Evolutionary conservation across 345 rosid species (phyloP).

Genomic region (Raphanus sativus): DNA sequence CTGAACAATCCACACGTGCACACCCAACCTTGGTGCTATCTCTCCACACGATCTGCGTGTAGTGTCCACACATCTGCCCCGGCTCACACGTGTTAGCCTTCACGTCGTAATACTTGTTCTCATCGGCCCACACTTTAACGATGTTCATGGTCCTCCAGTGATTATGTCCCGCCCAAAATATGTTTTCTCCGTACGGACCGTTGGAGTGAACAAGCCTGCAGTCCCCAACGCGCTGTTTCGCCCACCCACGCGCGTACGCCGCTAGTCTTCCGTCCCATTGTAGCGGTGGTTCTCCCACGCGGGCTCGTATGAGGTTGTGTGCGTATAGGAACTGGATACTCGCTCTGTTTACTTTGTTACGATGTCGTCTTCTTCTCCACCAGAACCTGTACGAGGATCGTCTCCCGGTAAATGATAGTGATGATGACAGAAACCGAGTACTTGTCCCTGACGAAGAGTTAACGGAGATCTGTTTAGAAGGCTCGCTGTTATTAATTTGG

Average conservation of each 20-base stretch:
- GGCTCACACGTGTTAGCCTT: slow-evolving; percentile 36
- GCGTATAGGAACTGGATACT: slow-evolving; percentile 36
- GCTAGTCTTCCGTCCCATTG: slow-evolving; percentile 47
- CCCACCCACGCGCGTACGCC: slow-evolving; percentile 45
- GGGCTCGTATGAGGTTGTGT: slow-evolving; percentile 44
- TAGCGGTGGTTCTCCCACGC: slow-evolving; percentile 31
- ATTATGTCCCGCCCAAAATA: slow-evolving; percentile 43
- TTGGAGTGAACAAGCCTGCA: slow-evolving; percentile 47
- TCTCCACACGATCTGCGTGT: slow-evolving; percentile 62
- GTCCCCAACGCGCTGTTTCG: slow-evolving; percentile 33
- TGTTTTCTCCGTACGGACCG: slow-evolving; percentile 56
- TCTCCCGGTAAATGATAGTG: background rate
- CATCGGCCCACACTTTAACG: slow-evolving; percentile 49
- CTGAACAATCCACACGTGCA: slow-evolving; percentile 33
- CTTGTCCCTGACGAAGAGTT: slow-evolving; percentile 13
- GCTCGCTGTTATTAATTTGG: background rate
- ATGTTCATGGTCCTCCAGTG: slow-evolving; percentile 42
- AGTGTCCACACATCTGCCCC: slow-evolving; percentile 51
- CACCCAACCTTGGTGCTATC: slow-evolving; percentile 45
- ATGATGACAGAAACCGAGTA: slow-evolving; percentile 6
- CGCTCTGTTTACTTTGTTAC: slow-evolving; percentile 14
- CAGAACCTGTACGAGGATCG: slow-evolving; percentile 2
- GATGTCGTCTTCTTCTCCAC: slow-evolving; percentile 25
- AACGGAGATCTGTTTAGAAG: slow-evolving; percentile 5
- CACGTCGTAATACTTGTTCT: slow-evolving; percentile 33